A percentile compares a stretch with the other conserved stretches of the same genome.
These are phyloP conservation scores for Trichoderma breve DNA, from an alignment of 2,329 filamentous ascomycete species.

Conservation along the genomic window DNA sequence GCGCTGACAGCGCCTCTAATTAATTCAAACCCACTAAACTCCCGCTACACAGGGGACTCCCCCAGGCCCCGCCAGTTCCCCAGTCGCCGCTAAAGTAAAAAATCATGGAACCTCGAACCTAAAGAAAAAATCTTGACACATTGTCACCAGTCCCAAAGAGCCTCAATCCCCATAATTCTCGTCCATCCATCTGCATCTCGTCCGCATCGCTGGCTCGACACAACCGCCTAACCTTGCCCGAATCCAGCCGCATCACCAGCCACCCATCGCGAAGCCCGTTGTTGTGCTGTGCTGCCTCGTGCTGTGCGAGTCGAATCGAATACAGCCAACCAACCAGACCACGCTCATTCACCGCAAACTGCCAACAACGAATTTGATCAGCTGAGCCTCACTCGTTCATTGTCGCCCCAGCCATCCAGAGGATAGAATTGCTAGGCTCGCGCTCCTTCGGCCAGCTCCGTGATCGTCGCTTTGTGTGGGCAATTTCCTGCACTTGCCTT, in stretches of 20 bases:
- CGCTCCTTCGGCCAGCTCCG: conserved; percentile 1
- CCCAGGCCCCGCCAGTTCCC: neutral
- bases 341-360: neutral
- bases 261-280: neutral
- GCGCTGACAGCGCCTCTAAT: neutral
- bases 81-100: neutral
- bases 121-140: neutral
- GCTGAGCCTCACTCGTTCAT: conserved; percentile 7
- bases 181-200: conserved; percentile 2
- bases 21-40: neutral
- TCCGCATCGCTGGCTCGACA: conserved; percentile 16
- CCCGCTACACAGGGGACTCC: neutral
- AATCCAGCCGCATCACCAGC: conserved; percentile 5
- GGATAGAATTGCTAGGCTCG: neutral
- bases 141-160: neutral
- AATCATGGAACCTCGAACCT: neutral
- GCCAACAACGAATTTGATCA: neutral
- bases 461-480: conserved; percentile 17
- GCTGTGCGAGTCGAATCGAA: neutral
- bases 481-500: neutral
- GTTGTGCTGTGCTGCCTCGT: neutral
- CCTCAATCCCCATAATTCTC: conserved; percentile 18
- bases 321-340: neutral
- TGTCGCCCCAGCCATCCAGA: neutral
- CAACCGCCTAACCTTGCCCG: conserved; percentile 14